Percentiles rank a stretch among this genome's conserved stretches.
These are phyloP conservation scores for Huntiella moniliformis DNA, from an alignment of 2,329 filamentous ascomycete species.

Conservation along the genomic window DNA sequence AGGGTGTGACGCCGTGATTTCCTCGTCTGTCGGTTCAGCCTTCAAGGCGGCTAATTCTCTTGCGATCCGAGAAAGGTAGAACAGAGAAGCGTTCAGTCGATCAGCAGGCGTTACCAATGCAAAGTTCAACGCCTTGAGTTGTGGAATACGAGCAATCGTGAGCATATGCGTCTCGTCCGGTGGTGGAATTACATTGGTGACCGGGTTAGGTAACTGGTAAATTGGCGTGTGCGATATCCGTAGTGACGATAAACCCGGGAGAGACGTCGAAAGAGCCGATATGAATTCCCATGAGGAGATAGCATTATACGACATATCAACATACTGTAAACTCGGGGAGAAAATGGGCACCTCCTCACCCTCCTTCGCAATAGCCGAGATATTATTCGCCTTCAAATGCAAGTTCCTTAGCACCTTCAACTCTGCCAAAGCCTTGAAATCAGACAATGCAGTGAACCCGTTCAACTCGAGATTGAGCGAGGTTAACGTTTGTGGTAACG, in stretches of 20 bases:
- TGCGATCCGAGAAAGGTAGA: slow-evolving; percentile 73
- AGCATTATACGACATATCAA: slow-evolving; percentile 58
- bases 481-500: slow-evolving; percentile 33
- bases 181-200: slow-evolving; percentile 20
- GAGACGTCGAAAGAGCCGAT: slow-evolving; percentile 43
- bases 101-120: slow-evolving; percentile 52
- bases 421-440: slow-evolving; percentile 33
- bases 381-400: slow-evolving; percentile 61
- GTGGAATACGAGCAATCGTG: slow-evolving; percentile 54
- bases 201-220: slow-evolving; percentile 34
- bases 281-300: slow-evolving; percentile 56
- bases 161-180: slow-evolving; percentile 75
- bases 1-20: slow-evolving; percentile 36
- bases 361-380: slow-evolving; percentile 24
- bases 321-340: slow-evolving; percentile 34
- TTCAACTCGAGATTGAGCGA: slow-evolving; percentile 58
- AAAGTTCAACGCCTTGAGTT: slow-evolving; percentile 54
- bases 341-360: slow-evolving; percentile 27
- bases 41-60: slow-evolving; percentile 49
- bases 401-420: slow-evolving; percentile 36
- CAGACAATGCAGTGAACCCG: slow-evolving; percentile 38
- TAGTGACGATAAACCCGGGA: slow-evolving; percentile 57
- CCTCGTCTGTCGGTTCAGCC: slow-evolving; percentile 25
- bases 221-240: slow-evolving; percentile 77
- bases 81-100: slow-evolving; percentile 74